Base-by-base conservation (phyloP, 2,329 filamentous ascomycete genomes). In the Torrubiella hemipterigena region DNA sequence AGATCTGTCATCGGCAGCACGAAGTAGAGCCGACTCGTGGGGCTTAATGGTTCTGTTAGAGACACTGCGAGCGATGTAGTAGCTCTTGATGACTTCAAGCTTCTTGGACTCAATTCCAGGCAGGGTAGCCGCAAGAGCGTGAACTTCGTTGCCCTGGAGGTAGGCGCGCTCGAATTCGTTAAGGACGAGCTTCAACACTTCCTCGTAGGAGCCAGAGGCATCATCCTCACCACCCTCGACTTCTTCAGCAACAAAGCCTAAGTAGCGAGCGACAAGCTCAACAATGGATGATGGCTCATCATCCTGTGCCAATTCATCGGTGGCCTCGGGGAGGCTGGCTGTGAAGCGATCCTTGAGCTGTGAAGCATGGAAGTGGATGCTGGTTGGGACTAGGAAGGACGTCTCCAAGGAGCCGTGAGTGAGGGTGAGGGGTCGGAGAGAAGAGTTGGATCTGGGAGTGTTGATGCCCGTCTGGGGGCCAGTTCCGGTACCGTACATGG, bases 101-200 rank as follows among this genome's bases (percentile, higher is more conserved):
- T 95, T 96, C 73, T 98, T 98, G 44, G 77, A 69, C 39, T 83
- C 77, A 43, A 96, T 96, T 42, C 93, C 91, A 2, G 91, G 87
- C 10, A 98, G 69, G 7, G 72, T 71, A 21, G 85, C 82, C 27
- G 81, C 86, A 38, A 98, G 62, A 17, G 87, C 86, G 60, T 98
- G 93, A 29, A 93, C 86, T 54, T 98, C 93, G 49, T 98, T 98
- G 41, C 91, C 91, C 33, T 81, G 77, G 49, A 98, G 77, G 59
- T 93, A 96, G 33, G 79, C 84, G 28, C 91, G 78, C 70, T 98
- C 91, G 46, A 98, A 98, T 60, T 98, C 91, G 58, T 91, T 93
- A 32, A 96, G 65, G 33, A 93, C 72, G 39, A 95, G 72, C 63
- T 93, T 93, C 43, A 98, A 69, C 35, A 96, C 84, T 54, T 95